These are phyloP conservation scores for Septoria linicola DNA, from an alignment of 2,329 filamentous ascomycete species.

Conservation along the genomic window DNA sequence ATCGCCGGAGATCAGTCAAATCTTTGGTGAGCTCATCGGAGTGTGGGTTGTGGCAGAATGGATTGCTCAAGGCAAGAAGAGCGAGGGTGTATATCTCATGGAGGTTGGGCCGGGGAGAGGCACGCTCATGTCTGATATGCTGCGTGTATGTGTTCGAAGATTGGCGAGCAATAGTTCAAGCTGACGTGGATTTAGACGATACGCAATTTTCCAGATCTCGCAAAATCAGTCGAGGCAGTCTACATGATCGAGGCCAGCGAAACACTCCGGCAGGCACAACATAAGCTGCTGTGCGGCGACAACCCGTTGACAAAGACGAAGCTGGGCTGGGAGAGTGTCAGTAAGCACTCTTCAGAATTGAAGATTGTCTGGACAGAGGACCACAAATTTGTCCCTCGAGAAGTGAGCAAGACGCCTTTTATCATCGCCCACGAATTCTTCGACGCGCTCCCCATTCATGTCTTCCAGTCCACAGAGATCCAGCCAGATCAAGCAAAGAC, in stretches of 20 bases:
- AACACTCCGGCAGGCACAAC: slow-evolving; percentile 73
- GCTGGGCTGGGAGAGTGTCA: slow-evolving; percentile 69
- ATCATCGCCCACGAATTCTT: slow-evolving; percentile 99
- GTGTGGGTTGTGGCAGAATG: slow-evolving; percentile 97
- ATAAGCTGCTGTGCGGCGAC: slow-evolving; percentile 75
- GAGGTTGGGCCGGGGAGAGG: slow-evolving; percentile 93
- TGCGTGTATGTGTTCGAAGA: slow-evolving; percentile 72
- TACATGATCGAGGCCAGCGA: slow-evolving; percentile 94
- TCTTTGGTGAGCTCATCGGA: slow-evolving; percentile 91
- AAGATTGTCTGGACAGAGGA: slow-evolving; percentile 87
- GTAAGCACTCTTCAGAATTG: slow-evolving; percentile 70
- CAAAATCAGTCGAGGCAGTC: slow-evolving; percentile 75
- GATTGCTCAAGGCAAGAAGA: slow-evolving; percentile 81
- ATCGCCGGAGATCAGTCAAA: slow-evolving; percentile 93
- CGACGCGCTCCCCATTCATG: slow-evolving; percentile 93
- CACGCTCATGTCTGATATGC: slow-evolving; percentile 94
- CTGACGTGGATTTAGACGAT: slow-evolving; percentile 62
- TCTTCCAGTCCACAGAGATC: slow-evolving; percentile 72
- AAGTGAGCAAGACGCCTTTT: slow-evolving; percentile 72
- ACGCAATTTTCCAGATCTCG: slow-evolving; percentile 75
- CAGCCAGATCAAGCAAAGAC: slow-evolving; percentile 39
- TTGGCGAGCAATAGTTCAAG: too few relatives aligned
- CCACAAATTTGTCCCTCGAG: slow-evolving; percentile 73
- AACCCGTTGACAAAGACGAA: slow-evolving; percentile 67
- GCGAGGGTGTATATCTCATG: slow-evolving; percentile 77